Percentiles rank a stretch among this genome's conserved stretches.
These are phyloP conservation scores for Arxiozyma slooffiae DNA, from an alignment of 1,139 yeast genomes.

Conservation along the genomic window DNA sequence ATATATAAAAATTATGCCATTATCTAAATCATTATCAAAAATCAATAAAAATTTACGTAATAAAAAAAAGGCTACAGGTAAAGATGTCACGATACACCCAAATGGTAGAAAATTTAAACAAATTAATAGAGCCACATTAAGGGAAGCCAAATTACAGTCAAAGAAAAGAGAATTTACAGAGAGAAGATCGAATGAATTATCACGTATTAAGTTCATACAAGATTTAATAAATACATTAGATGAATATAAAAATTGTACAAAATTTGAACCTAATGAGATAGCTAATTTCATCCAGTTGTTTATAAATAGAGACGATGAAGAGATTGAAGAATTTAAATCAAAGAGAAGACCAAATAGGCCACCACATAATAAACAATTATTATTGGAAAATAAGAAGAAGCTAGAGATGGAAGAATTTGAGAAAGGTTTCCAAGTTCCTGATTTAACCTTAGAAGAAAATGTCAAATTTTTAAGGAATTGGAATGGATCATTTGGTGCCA, in stretches of 20 bases:
- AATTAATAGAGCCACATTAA: conserved; percentile 70
- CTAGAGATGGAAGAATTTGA: conserved; percentile 51
- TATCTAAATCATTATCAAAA: conserved; percentile 62
- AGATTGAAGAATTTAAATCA: conserved; percentile 46
- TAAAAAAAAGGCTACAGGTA: conserved; percentile 36
- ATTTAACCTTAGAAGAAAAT: conserved; percentile 49
- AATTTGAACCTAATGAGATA: conserved; percentile 48
- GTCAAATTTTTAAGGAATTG: conserved; percentile 56
- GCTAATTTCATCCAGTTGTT: conserved; percentile 52
- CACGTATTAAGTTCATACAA: conserved; percentile 54
- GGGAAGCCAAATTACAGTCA: conserved; percentile 60
- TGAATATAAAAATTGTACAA: conserved; percentile 34
- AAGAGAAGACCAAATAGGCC: conserved; percentile 86
- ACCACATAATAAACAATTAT: conserved; percentile 55
- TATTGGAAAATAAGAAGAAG: conserved; percentile 52
- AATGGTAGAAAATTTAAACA: conserved; percentile 83
- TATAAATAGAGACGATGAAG: conserved; percentile 63
- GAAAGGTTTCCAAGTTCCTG: conserved; percentile 69
- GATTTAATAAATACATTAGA: conserved; percentile 43
- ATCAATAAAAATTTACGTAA: conserved; percentile 47
- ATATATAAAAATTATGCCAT: conserved; percentile 47
- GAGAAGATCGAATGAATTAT: conserved; percentile 48
- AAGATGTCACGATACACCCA: conserved; percentile 53
- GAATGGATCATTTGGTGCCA: conserved; percentile 81
- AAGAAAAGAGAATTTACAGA: conserved; percentile 49